Conservation (phyloP, 805 yeast species). For the Candida stauntonica region DNA sequence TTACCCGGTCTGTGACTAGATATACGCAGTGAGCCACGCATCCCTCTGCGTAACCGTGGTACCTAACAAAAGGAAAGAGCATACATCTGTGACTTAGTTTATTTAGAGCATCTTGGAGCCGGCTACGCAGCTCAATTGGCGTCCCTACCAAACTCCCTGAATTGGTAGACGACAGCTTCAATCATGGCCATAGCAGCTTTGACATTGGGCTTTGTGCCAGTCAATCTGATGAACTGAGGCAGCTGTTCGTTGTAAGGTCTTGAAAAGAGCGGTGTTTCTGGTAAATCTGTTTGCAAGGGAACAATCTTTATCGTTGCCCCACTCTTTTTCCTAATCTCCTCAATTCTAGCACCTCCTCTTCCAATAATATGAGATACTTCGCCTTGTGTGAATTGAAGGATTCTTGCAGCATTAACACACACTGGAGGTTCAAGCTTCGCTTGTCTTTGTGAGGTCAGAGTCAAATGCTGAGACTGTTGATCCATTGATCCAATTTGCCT, state of each 20-base stretch:
- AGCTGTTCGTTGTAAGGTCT: slow-evolving; percentile 2
- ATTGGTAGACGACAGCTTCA: slow-evolving; percentile 24
- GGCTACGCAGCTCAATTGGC: too few species aligned
- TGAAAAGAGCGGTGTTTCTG: too few species aligned
- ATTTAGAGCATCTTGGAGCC: too few species aligned
- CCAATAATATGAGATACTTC: slow-evolving; percentile 43
- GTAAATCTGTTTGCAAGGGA: too few species aligned
- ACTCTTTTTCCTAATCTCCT: slow-evolving; percentile 30
- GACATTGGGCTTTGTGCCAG: slow-evolving; percentile 28
- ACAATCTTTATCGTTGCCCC: slow-evolving; percentile 37
- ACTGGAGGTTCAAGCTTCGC: neutral
- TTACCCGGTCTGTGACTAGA: slow-evolving; percentile 18
- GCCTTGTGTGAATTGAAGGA: slow-evolving; percentile 24
- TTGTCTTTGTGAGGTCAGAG: neutral
- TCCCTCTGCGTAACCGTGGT: slow-evolving; percentile 13
- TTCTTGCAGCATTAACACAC: slow-evolving; percentile 1
- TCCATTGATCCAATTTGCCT: too few species aligned
- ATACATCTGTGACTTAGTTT: too few species aligned
- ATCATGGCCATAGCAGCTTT: slow-evolving; percentile 26
- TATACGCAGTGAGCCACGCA: slow-evolving; percentile 6
- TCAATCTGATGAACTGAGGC: slow-evolving; percentile 30
- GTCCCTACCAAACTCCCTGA: slow-evolving; percentile 11
- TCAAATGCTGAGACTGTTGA: too few species aligned
- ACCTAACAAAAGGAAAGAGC: slow-evolving; percentile 13
- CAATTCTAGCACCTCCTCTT: slow-evolving; percentile 36